Evolutionary conservation across 257 asterid genomes (phyloP).

Genomic region (Vinca minor): DNA sequence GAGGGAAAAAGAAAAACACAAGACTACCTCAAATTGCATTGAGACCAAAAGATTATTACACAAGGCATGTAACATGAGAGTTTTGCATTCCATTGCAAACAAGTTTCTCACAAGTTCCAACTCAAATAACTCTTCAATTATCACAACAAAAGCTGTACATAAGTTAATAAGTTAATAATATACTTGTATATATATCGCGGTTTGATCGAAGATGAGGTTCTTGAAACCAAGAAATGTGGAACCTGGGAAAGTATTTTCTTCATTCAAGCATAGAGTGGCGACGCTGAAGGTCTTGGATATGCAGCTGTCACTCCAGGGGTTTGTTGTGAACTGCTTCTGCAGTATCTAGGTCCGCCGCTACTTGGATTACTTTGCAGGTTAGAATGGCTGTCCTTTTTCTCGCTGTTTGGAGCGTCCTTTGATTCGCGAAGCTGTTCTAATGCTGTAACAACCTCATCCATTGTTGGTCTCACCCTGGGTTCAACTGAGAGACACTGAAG

Average conservation of each 20-base stretch:
- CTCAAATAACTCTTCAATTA: neutral
- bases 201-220: constrained; percentile 8
- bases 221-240: constrained; percentile 9
- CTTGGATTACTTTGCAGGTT: constrained; percentile 24
- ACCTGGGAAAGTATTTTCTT: too few species aligned
- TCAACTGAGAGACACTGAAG: constrained; percentile 61
- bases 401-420: constrained; percentile 20
- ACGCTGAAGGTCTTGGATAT: constrained; percentile 44
- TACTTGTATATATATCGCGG: neutral
- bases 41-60: too few species aligned
- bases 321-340: constrained; percentile 29
- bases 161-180: neutral
- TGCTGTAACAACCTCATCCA: constrained; percentile 55
- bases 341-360: constrained; percentile 20
- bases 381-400: constrained; percentile 20
- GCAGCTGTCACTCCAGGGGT: constrained; percentile 21
- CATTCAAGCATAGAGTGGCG: constrained; percentile 29
- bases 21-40: too few species aligned
- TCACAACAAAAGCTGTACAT: constrained; percentile 18
- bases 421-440: constrained; percentile 54
- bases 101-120: constrained; percentile 1
- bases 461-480: constrained; percentile 55
- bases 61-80: neutral
- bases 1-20: too few species aligned
- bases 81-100: too few species aligned